phyloP scores from a whole-genome alignment of 345 rosid genomes.

The Ricinus communis region DNA sequence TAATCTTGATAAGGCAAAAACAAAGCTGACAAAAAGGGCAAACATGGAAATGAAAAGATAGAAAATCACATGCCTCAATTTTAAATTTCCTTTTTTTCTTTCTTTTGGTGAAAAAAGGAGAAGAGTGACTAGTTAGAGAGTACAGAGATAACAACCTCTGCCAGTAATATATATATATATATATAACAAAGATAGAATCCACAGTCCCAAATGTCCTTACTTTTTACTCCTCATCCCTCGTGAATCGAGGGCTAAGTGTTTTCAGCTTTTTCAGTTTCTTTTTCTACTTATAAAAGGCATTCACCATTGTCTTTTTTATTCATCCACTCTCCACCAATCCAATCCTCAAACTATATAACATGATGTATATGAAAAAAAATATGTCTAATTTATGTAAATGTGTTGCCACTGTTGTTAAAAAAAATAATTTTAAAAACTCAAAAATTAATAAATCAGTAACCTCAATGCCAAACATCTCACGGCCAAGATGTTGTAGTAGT shows the following conservation, averaged over 20 bases:
- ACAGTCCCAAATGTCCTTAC: conserved; percentile 25
- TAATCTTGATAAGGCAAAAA: conserved; percentile 3
- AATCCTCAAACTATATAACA: too few species aligned
- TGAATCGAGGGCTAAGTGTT: conserved; percentile 37
- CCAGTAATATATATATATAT: conserved; percentile 15
- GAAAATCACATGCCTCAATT: conserved; percentile 20
- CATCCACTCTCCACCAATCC: too few species aligned
- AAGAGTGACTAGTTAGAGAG: background rate
- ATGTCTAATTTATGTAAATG: too few species aligned
- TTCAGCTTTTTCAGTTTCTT: background rate
- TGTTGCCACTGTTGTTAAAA: too few species aligned
- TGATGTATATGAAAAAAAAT: too few species aligned
- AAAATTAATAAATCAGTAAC: too few species aligned
- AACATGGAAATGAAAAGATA: background rate
- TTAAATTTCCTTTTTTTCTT: too few species aligned
- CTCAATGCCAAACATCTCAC: too few species aligned
- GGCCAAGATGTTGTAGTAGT: too few species aligned
- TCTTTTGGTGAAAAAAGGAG: too few species aligned
- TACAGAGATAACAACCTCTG: conserved; percentile 56
- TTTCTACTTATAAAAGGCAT: background rate
- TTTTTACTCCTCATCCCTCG: conserved; percentile 35
- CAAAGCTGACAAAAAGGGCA: conserved; percentile 23
- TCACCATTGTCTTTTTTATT: too few species aligned
- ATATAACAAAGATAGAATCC: conserved; percentile 11
- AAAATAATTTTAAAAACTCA: too few species aligned